phyloP scores from a whole-genome alignment of 176 grass and related monocot species.

The Eremochloa ophiuroides region DNA sequence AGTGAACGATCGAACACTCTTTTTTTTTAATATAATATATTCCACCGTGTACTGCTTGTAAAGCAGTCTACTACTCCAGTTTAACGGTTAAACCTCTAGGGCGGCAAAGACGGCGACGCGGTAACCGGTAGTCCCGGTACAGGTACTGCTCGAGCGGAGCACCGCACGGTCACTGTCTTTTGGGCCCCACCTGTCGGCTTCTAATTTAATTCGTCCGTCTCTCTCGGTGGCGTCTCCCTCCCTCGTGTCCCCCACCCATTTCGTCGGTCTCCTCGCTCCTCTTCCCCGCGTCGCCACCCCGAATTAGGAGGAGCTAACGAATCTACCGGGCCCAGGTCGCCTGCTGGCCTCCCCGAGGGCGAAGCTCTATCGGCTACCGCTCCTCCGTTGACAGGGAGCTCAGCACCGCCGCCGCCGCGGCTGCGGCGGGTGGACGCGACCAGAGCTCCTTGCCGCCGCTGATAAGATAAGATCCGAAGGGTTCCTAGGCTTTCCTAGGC shows the following conservation, averaged over 20 bases:
- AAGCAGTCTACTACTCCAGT: no score
- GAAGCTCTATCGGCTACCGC: not conserved
- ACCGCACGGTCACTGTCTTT: not conserved
- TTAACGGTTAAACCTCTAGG: constrained; percentile 17
- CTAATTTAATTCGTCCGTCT: constrained; percentile 28
- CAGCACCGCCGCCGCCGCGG: not conserved
- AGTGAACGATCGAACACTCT: no score
- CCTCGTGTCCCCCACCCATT: constrained; percentile 28
- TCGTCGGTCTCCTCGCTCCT: constrained; percentile 19
- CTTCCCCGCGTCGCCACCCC: not conserved
- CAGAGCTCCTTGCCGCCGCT: constrained; percentile 24
- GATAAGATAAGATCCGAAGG: constrained; percentile 36
- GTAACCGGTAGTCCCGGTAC: not conserved
- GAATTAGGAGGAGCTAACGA: constrained; percentile 15
- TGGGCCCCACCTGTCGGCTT: constrained; percentile 18
- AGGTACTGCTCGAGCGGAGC: constrained; percentile 7
- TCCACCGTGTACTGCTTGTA: no score
- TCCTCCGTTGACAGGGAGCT: not conserved
- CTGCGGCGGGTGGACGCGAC: constrained; percentile 12
- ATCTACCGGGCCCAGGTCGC: not conserved
- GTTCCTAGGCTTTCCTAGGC: not conserved
- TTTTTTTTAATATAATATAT: no score
- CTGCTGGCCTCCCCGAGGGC: not conserved
- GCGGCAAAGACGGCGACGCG: constrained; percentile 3
- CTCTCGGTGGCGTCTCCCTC: constrained; percentile 29